Evolutionary conservation across 2,329 filamentous ascomycete genomes (phyloP).

Genomic region (Fusarium torreyae): DNA sequence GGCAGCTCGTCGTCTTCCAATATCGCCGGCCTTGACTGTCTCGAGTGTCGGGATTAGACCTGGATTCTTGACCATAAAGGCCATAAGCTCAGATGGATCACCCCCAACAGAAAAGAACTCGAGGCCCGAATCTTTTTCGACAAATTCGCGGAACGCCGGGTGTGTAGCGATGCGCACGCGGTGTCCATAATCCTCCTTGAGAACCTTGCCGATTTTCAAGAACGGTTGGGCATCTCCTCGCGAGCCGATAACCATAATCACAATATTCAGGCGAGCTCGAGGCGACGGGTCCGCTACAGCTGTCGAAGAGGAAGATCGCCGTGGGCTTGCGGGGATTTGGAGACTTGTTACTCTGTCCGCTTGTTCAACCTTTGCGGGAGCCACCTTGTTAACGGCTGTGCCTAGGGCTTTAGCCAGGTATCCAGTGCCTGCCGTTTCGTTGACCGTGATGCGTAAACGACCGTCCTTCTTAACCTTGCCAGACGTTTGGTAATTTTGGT

Average conservation of each 20-base stretch:
- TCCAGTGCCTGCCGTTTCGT: conserved; percentile 77
- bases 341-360: conserved; percentile 19
- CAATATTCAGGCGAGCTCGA: conserved; percentile 77
- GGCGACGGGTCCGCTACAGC: conserved; percentile 51
- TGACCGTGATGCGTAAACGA: conserved; percentile 79
- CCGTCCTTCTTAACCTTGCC: conserved; percentile 79
- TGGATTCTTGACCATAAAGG: conserved; percentile 90
- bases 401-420: conserved; percentile 83
- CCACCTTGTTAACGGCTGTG: conserved; percentile 66
- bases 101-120: conserved; percentile 88
- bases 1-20: conserved; percentile 74
- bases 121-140: conserved; percentile 78
- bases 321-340: conserved; percentile 32
- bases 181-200: conserved; percentile 80
- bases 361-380: conserved; percentile 22
- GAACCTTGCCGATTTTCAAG: conserved; percentile 78
- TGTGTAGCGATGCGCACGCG: conserved; percentile 85
- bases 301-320: conserved; percentile 53
- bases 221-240: conserved; percentile 88
- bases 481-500: conserved; percentile 75
- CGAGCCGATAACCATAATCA: conserved; percentile 87
- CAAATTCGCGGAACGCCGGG: conserved; percentile 81
- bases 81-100: conserved; percentile 86
- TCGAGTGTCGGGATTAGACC: conserved; percentile 82
- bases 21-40: conserved; percentile 80